Evolutionary conservation across 78 protist genomes (phyloP).

Genomic region (Speleostelium caveatum): DNA sequence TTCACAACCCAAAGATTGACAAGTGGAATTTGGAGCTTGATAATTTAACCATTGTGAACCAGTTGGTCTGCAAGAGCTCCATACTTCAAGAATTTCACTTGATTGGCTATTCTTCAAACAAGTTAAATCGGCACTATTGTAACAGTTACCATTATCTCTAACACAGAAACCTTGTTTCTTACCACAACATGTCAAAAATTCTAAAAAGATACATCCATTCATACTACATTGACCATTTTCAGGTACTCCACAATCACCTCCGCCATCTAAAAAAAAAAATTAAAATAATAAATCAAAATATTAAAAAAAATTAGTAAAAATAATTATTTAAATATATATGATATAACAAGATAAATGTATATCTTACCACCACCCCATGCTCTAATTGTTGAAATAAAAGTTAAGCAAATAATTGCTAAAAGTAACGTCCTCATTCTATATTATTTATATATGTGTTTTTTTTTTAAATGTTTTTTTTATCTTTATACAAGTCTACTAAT

Average conservation of each 20-base stretch:
- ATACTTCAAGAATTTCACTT: background rate
- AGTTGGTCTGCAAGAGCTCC: slow-evolving; percentile 29
- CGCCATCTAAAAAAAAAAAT: background rate
- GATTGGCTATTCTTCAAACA: background rate
- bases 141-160: background rate
- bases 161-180: slow-evolving; percentile 32
- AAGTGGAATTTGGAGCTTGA: slow-evolving; percentile 56
- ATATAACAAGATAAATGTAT: background rate
- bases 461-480: no score
- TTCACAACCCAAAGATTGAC: slow-evolving; percentile 40
- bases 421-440: background rate
- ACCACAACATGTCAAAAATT: slow-evolving; percentile 62
- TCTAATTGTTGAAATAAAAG: no score
- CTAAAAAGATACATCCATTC: slow-evolving; percentile 23
- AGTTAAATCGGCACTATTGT: slow-evolving; percentile 1
- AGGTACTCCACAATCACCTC: slow-evolving; percentile 21
- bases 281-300: background rate
- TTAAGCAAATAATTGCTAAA: background rate
- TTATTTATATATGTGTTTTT: no score
- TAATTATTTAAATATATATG: background rate
- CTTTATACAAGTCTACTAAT: no score
- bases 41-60: background rate
- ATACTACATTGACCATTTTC: slow-evolving; percentile 17
- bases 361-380: no score
- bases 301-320: no score